Conservation (phyloP, 2,329 filamentous ascomycete species). For the Xylogone sp. region DNA sequence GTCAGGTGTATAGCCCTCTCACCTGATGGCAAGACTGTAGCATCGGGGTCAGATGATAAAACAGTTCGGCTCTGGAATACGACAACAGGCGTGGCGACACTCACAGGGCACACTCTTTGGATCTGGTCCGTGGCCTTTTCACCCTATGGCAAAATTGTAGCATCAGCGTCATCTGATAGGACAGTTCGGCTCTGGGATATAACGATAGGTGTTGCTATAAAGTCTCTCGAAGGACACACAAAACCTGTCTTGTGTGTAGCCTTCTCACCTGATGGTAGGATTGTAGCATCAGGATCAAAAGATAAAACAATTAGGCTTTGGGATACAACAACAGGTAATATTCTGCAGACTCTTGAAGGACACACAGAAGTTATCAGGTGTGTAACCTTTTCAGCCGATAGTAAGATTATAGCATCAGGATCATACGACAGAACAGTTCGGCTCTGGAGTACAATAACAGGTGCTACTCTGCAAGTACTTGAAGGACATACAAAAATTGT, state of each 20-base stretch:
- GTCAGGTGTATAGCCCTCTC: slow-evolving; percentile 3
- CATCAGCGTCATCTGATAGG: slow-evolving; percentile 8
- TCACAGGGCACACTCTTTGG: neutral
- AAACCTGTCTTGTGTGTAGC: slow-evolving; percentile 3
- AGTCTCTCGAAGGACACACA: slow-evolving; percentile 4
- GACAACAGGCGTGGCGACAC: too few species aligned
- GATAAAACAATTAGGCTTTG: slow-evolving; percentile 8
- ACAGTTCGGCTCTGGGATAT: slow-evolving; percentile 9
- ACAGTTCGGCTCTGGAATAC: slow-evolving; percentile 1
- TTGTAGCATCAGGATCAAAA: slow-evolving; percentile 6
- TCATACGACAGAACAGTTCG: neutral
- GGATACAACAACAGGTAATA: slow-evolving; percentile 10
- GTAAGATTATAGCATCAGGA: neutral
- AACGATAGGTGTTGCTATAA: neutral
- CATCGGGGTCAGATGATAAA: neutral
- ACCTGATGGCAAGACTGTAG: neutral
- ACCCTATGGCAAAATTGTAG: slow-evolving; percentile 8
- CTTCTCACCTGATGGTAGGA: slow-evolving; percentile 7
- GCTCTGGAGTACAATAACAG: neutral
- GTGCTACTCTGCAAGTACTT: neutral
- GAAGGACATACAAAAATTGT: neutral
- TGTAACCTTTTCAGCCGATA: neutral
- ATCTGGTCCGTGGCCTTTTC: slow-evolving; percentile 13
- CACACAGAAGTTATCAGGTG: slow-evolving; percentile 66
- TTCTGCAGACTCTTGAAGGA: slow-evolving; percentile 7